Evolutionary conservation across 306 rosid species (phyloP).

Genomic region (Gynostemma pentaphyllum): DNA sequence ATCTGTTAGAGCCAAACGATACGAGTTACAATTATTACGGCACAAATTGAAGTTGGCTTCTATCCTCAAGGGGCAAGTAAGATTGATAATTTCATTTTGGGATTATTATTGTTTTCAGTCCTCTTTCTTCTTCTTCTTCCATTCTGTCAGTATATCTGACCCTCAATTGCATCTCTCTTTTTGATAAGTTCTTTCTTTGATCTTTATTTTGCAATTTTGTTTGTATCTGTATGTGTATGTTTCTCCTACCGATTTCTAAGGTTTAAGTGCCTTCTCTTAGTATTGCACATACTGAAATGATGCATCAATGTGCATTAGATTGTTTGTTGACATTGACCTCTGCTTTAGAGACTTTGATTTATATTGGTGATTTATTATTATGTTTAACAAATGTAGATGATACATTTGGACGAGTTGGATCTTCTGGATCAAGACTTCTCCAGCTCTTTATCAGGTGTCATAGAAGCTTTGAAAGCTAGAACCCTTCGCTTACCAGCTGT

Average conservation of each 20-base stretch:
- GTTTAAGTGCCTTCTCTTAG: not conserved
- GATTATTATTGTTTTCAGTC: no score
- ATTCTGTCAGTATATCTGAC: no score
- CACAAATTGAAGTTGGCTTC: conserved; percentile 56
- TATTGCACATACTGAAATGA: not conserved
- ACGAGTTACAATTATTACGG: conserved; percentile 52
- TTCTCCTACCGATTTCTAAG: not conserved
- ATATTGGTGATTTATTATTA: conserved; percentile 8
- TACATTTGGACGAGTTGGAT: conserved; percentile 72
- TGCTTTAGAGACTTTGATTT: not conserved
- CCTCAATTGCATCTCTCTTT: no score
- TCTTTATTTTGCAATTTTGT: not conserved
- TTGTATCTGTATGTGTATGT: not conserved
- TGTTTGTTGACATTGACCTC: not conserved
- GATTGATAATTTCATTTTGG: conserved; percentile 16
- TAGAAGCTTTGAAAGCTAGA: conserved; percentile 79
- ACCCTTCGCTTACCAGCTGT: conserved; percentile 93
- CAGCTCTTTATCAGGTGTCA: conserved; percentile 70
- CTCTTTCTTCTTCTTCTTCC: no score
- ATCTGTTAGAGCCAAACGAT: conserved; percentile 73
- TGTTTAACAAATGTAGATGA: conserved; percentile 40
- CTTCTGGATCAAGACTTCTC: conserved; percentile 63
- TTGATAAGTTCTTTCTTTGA: not conserved
- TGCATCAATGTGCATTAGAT: not conserved
- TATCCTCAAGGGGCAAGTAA: conserved; percentile 80